Base-by-base conservation (phyloP, 2,329 filamentous ascomycete species). In the Pezicula rhizophila region DNA sequence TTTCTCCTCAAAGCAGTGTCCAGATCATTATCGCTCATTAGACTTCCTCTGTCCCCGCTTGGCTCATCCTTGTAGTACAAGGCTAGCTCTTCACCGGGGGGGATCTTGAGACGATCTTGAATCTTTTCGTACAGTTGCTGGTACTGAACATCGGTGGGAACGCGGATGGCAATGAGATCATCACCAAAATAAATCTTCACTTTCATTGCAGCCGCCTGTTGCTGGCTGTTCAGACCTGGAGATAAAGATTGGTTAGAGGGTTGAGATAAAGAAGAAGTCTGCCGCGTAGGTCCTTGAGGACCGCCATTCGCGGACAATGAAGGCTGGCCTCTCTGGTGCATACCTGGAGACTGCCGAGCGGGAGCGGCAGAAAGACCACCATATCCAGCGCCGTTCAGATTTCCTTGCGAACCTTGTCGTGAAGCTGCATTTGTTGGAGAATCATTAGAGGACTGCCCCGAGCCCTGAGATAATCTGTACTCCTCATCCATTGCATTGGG, bases 111-210 rank as follows among this genome's bases (percentile, higher is more conserved):
- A 40, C 93, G 80, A 59, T 96, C 89, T 44, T 82, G 79, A 51
- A 97, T 82, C 69, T 93, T 95, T 57, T 90, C 85, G 59, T 85
- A 85, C 8, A 99, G 76, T 52, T 89, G 85, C 46, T 79, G 74
- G 66, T 85, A 93, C 47, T 78, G 78, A 60, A 95, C 89, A 47
- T 95, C 87, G 1, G 79, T 78, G 0, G 92, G 86, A 48, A 97
- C 89, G 31, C 91, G 84, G 60, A 99, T 90, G 40, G 93, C 87
- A 57, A 96, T 92, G 49, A 95, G 81, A 57, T 96, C 92, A 52
- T 91, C 86, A 56, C 92, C 87, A 71, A 89, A 96, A 71, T 88
- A 93, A 47, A 96, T 85, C 71, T 97, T 97, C 65, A 97, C 87
- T 68, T 96, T 97, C 73, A 96, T 85, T 3, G 81, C 78, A 7